These are phyloP conservation scores for Fusarium torreyae DNA, from an alignment of 2,329 filamentous ascomycete species.

Conservation along the genomic window DNA sequence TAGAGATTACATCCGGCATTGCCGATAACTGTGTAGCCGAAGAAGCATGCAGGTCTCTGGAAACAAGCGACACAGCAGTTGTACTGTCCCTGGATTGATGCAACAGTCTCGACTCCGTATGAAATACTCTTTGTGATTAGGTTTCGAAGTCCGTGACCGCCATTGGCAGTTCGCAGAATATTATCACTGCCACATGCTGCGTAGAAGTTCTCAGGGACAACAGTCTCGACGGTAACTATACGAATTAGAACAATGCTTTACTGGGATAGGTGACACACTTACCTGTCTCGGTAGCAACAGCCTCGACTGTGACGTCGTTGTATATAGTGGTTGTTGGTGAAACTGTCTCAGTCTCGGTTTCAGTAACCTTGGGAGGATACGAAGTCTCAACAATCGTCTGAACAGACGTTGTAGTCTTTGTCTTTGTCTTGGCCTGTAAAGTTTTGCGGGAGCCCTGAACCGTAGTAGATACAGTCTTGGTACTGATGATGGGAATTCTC, in stretches of 20 bases:
- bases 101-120: background rate
- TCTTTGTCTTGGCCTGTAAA: background rate
- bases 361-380: background rate
- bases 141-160: background rate
- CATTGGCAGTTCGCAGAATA: conserved; percentile 1
- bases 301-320: background rate
- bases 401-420: background rate
- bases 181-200: background rate
- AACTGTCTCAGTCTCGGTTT: background rate
- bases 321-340: background rate
- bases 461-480: background rate
- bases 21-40: too few species aligned
- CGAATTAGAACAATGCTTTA: background rate
- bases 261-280: accelerated
- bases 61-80: background rate
- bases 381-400: background rate
- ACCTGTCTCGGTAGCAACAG: background rate
- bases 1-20: background rate
- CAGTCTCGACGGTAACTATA: background rate
- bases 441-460: background rate
- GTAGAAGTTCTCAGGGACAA: background rate
- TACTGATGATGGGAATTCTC: background rate
- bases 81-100: background rate
- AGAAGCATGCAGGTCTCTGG: background rate
- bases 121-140: too few species aligned